Evolutionary conservation across 805 yeast genomes (phyloP).

Genomic region (Cyberlindnera nakhonratchasimensis): DNA sequence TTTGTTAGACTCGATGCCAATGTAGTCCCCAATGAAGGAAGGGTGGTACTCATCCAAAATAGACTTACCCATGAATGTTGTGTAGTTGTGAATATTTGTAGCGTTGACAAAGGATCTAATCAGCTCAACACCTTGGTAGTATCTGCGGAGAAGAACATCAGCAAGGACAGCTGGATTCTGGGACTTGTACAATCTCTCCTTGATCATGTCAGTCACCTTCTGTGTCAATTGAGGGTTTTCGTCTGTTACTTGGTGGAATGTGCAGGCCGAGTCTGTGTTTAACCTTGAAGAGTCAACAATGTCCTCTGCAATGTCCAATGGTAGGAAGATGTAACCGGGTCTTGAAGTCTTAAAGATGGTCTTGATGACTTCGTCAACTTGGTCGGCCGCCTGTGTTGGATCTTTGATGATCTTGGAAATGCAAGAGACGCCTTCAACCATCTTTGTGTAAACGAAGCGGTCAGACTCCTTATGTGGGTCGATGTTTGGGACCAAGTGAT

Average conservation of each 20-base stretch:
- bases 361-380: conserved; percentile 65
- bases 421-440: conserved; percentile 57
- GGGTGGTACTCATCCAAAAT: conserved; percentile 65
- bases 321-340: conserved; percentile 83
- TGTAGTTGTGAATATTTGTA: conserved; percentile 49
- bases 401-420: conserved; percentile 47
- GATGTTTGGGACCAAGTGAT: conserved; percentile 57
- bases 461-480: conserved; percentile 53
- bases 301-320: conserved; percentile 59
- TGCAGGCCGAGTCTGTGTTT: conserved; percentile 25
- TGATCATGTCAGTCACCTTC: conserved; percentile 41
- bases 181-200: conserved; percentile 49
- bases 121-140: conserved; percentile 38
- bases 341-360: conserved; percentile 53
- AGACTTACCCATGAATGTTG: conserved; percentile 70
- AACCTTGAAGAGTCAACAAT: conserved; percentile 39
- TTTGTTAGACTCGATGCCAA: conserved; percentile 52
- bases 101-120: conserved; percentile 45
- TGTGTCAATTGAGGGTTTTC: conserved; percentile 28
- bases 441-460: conserved; percentile 60
- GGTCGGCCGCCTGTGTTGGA: conserved; percentile 45
- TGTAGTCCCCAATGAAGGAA: conserved; percentile 68
- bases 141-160: conserved; percentile 69
- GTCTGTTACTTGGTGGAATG: conserved; percentile 26
- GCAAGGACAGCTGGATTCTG: conserved; percentile 63